Base-by-base conservation (phyloP, 306 rosid genomes). In the Crataegus laevigata region DNA sequence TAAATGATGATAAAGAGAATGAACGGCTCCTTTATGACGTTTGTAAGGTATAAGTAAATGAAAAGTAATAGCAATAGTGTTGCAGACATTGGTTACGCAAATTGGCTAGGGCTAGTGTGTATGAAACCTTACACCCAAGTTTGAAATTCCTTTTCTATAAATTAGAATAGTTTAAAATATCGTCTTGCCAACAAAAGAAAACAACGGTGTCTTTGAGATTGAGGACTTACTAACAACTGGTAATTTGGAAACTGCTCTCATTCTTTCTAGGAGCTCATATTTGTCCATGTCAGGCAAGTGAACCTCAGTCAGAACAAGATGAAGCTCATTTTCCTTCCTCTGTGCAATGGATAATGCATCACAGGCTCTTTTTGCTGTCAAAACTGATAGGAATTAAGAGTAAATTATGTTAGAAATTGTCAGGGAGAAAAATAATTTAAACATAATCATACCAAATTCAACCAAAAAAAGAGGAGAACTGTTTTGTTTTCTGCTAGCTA, bases 141-240 rank as follows among this genome's bases (percentile, higher is more conserved):
- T 36, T 47, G 43, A 40, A 47, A 12, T 47, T 17, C 19, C 6
- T 47, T 47, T 47, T 14, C 1, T 17, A 47, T 47, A 47, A 14
- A 47, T 47, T 47, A 47, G 52, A 45, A 6, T 14, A 7, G 52
- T 45, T 14, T 45, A 45, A 4, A 45, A 14, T 45, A 45, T 4
- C 3, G 19, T 45, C 19, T 14, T 47, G 52, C 5, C 10, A 19
- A 3, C 69, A 64, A 55, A 55, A 55, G 5, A 55, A 19, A 38
- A 5, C 4, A 40, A 12, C 42, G 54, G 47, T 9, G 19, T 26
- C 8, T 5, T 13, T 19, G 72, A 55, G 19, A 76, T 9, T 32
- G 6, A 8, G 28, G 43, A 84, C 90, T 80, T 78, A 84, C 90
- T 25, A 38, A 80, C 80, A 75, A 83, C 63, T 4, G 90, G 84